These are phyloP conservation scores for Scopulariopsis brevicaulis DNA, from an alignment of 2,329 filamentous ascomycete species.

Conservation along the genomic window DNA sequence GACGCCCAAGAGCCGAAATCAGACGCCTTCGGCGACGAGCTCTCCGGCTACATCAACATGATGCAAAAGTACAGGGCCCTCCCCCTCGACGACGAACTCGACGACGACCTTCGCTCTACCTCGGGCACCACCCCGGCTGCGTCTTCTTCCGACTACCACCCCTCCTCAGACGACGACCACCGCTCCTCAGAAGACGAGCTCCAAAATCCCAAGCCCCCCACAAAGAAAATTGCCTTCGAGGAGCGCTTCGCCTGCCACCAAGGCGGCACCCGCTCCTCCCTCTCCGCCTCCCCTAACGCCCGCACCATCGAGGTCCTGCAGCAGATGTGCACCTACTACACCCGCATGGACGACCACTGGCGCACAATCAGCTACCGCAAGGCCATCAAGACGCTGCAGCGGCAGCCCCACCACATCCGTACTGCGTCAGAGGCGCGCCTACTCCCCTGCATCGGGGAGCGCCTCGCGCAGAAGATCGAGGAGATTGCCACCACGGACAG, in stretches of 20 bases:
- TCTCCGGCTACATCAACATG: slow-evolving; percentile 54
- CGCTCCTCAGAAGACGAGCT: slow-evolving; percentile 12
- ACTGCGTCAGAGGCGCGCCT: slow-evolving; percentile 58
- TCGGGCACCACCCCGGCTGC: slow-evolving; percentile 1
- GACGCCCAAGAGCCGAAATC: neutral
- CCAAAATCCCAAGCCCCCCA: slow-evolving; percentile 5
- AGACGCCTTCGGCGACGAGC: slow-evolving; percentile 32
- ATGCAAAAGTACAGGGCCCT: slow-evolving; percentile 49
- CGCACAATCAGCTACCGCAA: slow-evolving; percentile 65
- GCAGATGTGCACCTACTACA: slow-evolving; percentile 71
- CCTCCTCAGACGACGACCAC: slow-evolving; percentile 6
- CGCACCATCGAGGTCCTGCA: slow-evolving; percentile 67
- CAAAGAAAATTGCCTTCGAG: slow-evolving; percentile 24
- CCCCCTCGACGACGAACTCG: slow-evolving; percentile 39
- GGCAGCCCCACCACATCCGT: slow-evolving; percentile 49
- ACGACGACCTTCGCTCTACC: slow-evolving; percentile 17
- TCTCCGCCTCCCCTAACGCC: slow-evolving; percentile 54
- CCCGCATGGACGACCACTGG: slow-evolving; percentile 65
- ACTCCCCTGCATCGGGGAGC: slow-evolving; percentile 58
- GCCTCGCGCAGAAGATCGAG: slow-evolving; percentile 76
- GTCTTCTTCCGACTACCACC: slow-evolving; percentile 10
- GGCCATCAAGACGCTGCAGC: slow-evolving; percentile 61
- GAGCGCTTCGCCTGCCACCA: slow-evolving; percentile 43
- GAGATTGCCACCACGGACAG: slow-evolving; percentile 71
- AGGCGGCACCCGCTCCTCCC: slow-evolving; percentile 30